Conservation (phyloP, 495 filamentous ascomycete genomes). For the Penicillium cataractarum region DNA sequence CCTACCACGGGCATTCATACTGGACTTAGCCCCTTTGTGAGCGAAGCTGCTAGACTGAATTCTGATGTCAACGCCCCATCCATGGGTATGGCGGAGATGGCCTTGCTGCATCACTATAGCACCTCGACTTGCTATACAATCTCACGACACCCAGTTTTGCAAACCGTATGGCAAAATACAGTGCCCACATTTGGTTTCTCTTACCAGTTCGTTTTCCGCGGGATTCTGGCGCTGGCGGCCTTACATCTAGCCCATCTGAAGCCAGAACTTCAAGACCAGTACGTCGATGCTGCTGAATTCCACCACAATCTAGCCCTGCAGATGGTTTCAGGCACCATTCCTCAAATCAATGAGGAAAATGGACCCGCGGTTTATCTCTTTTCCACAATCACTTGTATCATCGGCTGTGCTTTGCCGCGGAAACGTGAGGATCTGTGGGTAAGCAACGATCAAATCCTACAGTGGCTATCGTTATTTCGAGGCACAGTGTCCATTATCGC, state of each 20-base stretch:
- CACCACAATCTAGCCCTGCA: constrained; percentile 47
- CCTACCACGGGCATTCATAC: not conserved
- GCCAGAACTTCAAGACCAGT: constrained; percentile 34
- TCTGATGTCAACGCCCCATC: not conserved
- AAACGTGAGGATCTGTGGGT: constrained; percentile 37
- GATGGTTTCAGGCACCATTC: constrained; percentile 33
- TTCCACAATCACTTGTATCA: constrained; percentile 42
- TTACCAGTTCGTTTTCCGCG: constrained; percentile 48
- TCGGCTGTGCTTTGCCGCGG: constrained; percentile 40
- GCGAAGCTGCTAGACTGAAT: constrained; percentile 1
- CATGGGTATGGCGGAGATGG: constrained; percentile 14
- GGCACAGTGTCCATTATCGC: constrained; percentile 14
- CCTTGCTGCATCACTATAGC: constrained; percentile 21
- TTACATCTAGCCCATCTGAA: constrained; percentile 45
- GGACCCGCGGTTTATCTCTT: constrained; percentile 42
- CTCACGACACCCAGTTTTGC: constrained; percentile 9
- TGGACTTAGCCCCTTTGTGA: not conserved
- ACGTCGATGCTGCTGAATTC: constrained; percentile 40
- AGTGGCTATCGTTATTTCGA: constrained; percentile 16
- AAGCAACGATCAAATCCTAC: constrained; percentile 31
- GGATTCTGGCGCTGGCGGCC: constrained; percentile 48
- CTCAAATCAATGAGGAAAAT: constrained; percentile 37
- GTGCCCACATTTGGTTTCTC: constrained; percentile 34
- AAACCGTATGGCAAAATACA: constrained; percentile 26
- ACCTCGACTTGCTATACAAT: constrained; percentile 22